Evolutionary conservation across 2,329 filamentous ascomycete genomes (phyloP), one percentile per base, ranked within the genome.

Genomic region (Pseudogymnoascus sp.): DNA sequence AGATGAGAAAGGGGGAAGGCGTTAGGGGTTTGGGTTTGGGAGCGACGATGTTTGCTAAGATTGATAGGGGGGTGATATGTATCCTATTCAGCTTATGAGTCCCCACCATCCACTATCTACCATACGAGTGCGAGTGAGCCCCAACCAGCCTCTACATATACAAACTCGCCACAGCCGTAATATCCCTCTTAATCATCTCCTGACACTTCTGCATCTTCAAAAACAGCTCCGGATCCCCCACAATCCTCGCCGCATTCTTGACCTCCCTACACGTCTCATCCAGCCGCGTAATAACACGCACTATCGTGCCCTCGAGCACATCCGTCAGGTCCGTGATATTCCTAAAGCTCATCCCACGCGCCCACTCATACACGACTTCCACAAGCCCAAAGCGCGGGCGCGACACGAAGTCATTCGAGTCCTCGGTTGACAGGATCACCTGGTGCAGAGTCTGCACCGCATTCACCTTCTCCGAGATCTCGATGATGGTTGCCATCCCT

Each of bases 351-450:
- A 97, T 97, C 27, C 94, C 94, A 59, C 91, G 82, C 8, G 94
- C 94, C 94, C 94, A 99, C 75, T 99, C 94, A 73, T 97, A 97
- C 35, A 99, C 95, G 0, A 99, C 94, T 75, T 99, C 94, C 73
- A 96, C 92, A 62, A 99, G 82, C 1, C 93, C 94, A 72, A 99
- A 99, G 8, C 93, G 84, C 1, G 92, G 91, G 61, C 87, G 83
- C 64, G 86, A 91, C 36, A 90, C 88, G 71, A 97, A 97, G 74
- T 97, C 93, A 70, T 95, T 96, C 63, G 87, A 88, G 72, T 97
- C 93, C 61, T 97, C 93, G 1, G 88, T 83, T 0, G 89, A 90
- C 63, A 96, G 84, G 63, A 97, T 93, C 31, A 99, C 93, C 76
- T 99, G 94, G 71, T 96, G 87, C 64, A 89, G 79, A 12, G 90